Evolutionary conservation across 352 stramenopile species (phyloP), one percentile per base, ranked within the genome.

Genomic region (Plasmopara muralis): DNA sequence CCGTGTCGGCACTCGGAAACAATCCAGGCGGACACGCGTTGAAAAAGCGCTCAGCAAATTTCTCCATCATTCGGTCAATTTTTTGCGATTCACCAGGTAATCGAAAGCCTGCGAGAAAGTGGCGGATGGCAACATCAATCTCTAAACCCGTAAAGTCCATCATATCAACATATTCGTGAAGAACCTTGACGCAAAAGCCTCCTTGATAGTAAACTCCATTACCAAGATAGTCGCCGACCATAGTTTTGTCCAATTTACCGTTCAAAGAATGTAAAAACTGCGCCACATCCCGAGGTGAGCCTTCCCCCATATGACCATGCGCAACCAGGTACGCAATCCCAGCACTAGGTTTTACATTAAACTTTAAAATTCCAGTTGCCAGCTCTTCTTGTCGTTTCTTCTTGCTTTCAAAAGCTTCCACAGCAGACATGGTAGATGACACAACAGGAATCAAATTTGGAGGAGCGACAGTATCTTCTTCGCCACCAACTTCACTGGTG

Each of bases 11-110:
- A 30, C 85, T 97, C 12, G 89, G 79, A 62, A 99, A 98, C 2
- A 98, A 64, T 6, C 72, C 78, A 5, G 74, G 65, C 4, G 74
- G 53, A 83, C 83, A 71, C 54, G 66, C 40, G 68, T 96, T 79
- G 33, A 83, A 85, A 45, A 74, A 93, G 0, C 77, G 79, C 65
- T 99, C 95, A 2, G 97, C 96, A 71, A 99, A 99, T 59, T 98
- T 98, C 63, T 99, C 97, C 95, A 99, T 99, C 60, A 99, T 99
- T 30, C 97, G 95, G 75, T 99, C 97, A 70, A 99, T 99, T 72
- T 99, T 99, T 66, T 99, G 97, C 0, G 97, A 97, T 71, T 99
- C 97, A 20, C 97, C 97, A 5, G 96, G 97, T 6, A 99, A 77
- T 31, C 97, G 93, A 73, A 99, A 99, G 29, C 95, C 95, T 28